phyloP scores from a whole-genome alignment of 1,284 basidiomycete species.

The Macrocystidia cucumis region DNA sequence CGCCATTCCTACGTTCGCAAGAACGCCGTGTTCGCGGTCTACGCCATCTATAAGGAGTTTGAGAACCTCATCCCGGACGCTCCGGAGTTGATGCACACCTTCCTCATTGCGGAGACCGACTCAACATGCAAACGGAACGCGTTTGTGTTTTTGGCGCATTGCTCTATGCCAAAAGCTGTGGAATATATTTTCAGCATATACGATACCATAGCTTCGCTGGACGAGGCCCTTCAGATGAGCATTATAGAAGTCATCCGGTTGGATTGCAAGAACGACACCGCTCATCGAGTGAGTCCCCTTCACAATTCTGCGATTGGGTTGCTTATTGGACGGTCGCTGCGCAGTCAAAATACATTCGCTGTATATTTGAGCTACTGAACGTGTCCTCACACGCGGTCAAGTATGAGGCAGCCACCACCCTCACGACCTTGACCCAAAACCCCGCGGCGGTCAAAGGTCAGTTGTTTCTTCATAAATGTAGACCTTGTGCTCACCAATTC shows the following conservation, averaged over 20 bases:
- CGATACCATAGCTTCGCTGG: constrained; percentile 80
- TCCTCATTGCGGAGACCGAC: constrained; percentile 96
- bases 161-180: constrained; percentile 85
- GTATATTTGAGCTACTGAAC: constrained; percentile 93
- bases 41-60: constrained; percentile 90
- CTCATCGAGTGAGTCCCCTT: constrained; percentile 58
- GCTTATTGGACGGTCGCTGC: constrained; percentile 10
- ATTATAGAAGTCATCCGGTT: constrained; percentile 92
- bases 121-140: constrained; percentile 97
- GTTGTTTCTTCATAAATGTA: constrained; percentile 6
- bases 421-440: constrained; percentile 94
- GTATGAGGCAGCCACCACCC: constrained; percentile 94
- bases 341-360: constrained; percentile 86
- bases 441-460: constrained; percentile 92
- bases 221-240: constrained; percentile 94
- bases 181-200: constrained; percentile 86
- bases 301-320: constrained; percentile 3
- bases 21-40: constrained; percentile 96
- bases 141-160: constrained; percentile 90
- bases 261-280: constrained; percentile 83
- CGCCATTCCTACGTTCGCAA: constrained; percentile 98
- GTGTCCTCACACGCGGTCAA: constrained; percentile 93
- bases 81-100: constrained; percentile 94
- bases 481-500: no score
- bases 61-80: constrained; percentile 96